A percentile compares a stretch with the other conserved stretches of the same genome.
These are phyloP conservation scores for Phoenix roebelenii DNA, from an alignment of 176 grass and related monocot genomes.

Conservation along the genomic window DNA sequence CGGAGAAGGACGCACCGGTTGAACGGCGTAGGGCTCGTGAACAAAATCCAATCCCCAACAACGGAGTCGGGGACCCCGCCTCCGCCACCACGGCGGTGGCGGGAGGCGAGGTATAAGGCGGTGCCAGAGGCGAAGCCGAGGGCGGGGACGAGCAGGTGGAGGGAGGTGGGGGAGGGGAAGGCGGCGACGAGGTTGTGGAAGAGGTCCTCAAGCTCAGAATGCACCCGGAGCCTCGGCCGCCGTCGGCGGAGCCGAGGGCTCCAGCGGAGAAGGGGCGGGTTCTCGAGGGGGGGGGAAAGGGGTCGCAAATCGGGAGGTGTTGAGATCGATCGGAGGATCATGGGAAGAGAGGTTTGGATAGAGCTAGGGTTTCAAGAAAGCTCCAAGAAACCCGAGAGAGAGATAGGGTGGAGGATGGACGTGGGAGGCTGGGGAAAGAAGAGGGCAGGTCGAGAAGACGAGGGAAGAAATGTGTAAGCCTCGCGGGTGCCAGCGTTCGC, in stretches of 20 bases:
- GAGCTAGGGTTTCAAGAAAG: not conserved
- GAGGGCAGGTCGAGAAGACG: not conserved
- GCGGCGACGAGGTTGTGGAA: conserved; percentile 36
- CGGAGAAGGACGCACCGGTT: conserved; percentile 75
- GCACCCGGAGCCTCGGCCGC: conserved; percentile 4
- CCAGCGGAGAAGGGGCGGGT: conserved; percentile 8
- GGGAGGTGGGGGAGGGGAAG: conserved; percentile 43
- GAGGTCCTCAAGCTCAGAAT: conserved; percentile 23
- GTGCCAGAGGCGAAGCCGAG: conserved; percentile 36
- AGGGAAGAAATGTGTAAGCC: not conserved
- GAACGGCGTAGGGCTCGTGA: conserved; percentile 85
- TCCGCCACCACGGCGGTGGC: not conserved
- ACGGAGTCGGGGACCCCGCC: not conserved
- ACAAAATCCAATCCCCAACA: conserved; percentile 74
- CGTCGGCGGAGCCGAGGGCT: conserved; percentile 16
- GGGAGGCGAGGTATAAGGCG: conserved; percentile 22
- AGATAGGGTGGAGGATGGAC: not conserved
- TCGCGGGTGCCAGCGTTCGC: too few relatives aligned
- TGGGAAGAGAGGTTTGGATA: conserved; percentile 10
- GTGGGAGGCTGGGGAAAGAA: too few relatives aligned
- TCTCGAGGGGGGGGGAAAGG: not conserved
- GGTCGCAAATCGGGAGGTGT: not conserved
- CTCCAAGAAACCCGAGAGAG: not conserved
- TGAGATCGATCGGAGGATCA: conserved; percentile 44
- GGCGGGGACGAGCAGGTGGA: conserved; percentile 38